phyloP scores from a whole-genome alignment of 805 yeast species.

The Blastobotrys peoriensis region DNA sequence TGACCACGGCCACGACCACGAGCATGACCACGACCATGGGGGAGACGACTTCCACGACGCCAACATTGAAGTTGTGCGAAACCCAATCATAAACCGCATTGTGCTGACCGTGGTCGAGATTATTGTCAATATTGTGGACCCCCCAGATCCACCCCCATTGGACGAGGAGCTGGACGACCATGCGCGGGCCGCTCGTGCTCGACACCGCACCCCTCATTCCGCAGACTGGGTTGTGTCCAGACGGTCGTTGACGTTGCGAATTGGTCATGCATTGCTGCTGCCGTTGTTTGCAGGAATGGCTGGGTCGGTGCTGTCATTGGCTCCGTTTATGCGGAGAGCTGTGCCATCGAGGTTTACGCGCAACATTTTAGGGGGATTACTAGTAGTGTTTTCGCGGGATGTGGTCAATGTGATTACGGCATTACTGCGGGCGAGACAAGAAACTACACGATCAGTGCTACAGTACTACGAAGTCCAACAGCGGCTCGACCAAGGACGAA shows the following conservation, averaged over 20 bases:
- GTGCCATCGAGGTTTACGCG: slow-evolving; percentile 20
- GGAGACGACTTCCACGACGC: background rate
- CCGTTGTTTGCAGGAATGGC: slow-evolving; percentile 17
- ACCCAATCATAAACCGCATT: background rate
- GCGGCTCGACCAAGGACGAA: background rate
- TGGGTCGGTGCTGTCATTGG: slow-evolving; percentile 14
- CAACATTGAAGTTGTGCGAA: background rate
- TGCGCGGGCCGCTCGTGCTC: too few relatives aligned
- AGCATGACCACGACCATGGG: background rate
- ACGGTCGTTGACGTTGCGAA: slow-evolving; percentile 9
- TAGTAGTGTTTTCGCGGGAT: slow-evolving; percentile 20
- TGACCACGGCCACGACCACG: background rate
- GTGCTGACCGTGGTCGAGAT: background rate
- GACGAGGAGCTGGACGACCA: background rate
- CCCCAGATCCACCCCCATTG: background rate
- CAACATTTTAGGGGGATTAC: slow-evolving; percentile 22
- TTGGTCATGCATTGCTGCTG: slow-evolving; percentile 17
- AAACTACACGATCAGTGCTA: slow-evolving; percentile 14
- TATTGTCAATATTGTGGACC: background rate
- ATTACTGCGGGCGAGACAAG: slow-evolving; percentile 13
- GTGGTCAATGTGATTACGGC: slow-evolving; percentile 23
- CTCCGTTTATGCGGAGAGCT: slow-evolving; percentile 13
- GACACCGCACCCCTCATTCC: slow-evolving; percentile 1
- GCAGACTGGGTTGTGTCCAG: slow-evolving; percentile 18
- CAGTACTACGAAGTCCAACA: slow-evolving; percentile 12